Base-by-base conservation (phyloP, 129 eudicot genomes). In the Sambucus nigra region DNA sequence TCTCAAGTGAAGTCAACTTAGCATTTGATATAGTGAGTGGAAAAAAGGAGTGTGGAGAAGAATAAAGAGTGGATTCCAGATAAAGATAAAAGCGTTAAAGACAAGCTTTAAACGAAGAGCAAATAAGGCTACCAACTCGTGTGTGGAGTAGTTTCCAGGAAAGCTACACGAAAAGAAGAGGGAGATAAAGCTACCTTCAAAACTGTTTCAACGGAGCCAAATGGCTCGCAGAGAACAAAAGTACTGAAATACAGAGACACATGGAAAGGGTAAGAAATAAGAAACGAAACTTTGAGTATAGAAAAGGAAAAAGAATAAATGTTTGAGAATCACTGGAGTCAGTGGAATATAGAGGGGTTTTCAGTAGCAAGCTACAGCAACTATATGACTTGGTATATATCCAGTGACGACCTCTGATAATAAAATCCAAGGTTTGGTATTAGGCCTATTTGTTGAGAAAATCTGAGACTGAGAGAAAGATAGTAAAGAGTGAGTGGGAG, bases 11-110 rank as follows among this genome's bases (percentile, higher is more conserved):
- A 2, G 14, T 71, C 79, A 80, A 62, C 59, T 32, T 64, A 51
- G 55, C 82, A 72, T 73, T 71, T 55, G 63, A 77, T 51, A 33
- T 52, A 56, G 44, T 24, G 71, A 32, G 66, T 6, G 39, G 4
- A 7, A 35, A 55, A 61, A 69, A 63, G 25, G 64, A 7, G 65
- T 65, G 68, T 55, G 55, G 68, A 52, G 16, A 59, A 65, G 57
- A 67, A 42, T 19, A 64, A 50, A 4, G 20, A 42, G 38, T 5
- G 38, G 18, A 42, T 42, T 42, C n/a, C 4, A 40, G 46, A 12
- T 68, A 32, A 28, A 48, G 57, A 46, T 63, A 71, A 18, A 53
- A 61, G 40, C 22, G 41, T 55, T 59, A 20, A 63, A 73, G 69
- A 63, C 63, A 65, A 70, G 54, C 38, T 35, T 35, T 35, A 1